Base-by-base conservation (phyloP, 2,329 filamentous ascomycete genomes). In the Grosmannia clavigera region DNA sequence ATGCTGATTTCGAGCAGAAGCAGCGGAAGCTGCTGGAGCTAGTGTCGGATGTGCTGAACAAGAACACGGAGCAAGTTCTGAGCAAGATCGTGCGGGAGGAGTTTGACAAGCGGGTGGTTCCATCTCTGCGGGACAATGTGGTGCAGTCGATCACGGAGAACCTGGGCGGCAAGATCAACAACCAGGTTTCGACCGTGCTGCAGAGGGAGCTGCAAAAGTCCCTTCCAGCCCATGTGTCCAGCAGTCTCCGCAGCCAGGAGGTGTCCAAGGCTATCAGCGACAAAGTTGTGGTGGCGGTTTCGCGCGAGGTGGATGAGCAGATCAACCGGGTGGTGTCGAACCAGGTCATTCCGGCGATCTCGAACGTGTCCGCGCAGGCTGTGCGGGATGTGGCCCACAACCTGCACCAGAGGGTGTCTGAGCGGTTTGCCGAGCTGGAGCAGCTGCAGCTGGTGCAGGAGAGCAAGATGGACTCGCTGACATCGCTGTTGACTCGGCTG, bases 61-160 rank as follows among this genome's bases (percentile, higher is more conserved):
- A 80, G 62, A 85, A 84, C 68, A 84, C 82, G 25, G 79, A 85
- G 71, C 85, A 87, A 67, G 88, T 89, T 27, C 79, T 96, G 46
- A 79, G 84, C 62, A 85, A 84, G 62, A 88, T 95, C 65, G 85
- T 96, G 57, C 82, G 83, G 55, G 80, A 84, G 55, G 87, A 88
- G 70, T 89, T 96, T 65, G 82, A 89, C 63, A 80, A 84, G 60
- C 80, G 84, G 16, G 83, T 96, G 53, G 77, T 96, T 58, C 92
- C 94, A 12, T 78, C 85, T 38, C 76, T 97, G 60, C 81, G 84
- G 50, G 80, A 85, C 58, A 78, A 85, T 51, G 84, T 88, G 16
- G 79, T 82, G 53, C 81, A 83, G 63, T 81, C 86, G 5, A 78
- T 96, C 33, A 81, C 86, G 59, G 85, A 87, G 63, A 84, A 89